These are phyloP conservation scores for Bromus sterilis DNA, from an alignment of 176 grass and related monocot species.

Conservation along the genomic window DNA sequence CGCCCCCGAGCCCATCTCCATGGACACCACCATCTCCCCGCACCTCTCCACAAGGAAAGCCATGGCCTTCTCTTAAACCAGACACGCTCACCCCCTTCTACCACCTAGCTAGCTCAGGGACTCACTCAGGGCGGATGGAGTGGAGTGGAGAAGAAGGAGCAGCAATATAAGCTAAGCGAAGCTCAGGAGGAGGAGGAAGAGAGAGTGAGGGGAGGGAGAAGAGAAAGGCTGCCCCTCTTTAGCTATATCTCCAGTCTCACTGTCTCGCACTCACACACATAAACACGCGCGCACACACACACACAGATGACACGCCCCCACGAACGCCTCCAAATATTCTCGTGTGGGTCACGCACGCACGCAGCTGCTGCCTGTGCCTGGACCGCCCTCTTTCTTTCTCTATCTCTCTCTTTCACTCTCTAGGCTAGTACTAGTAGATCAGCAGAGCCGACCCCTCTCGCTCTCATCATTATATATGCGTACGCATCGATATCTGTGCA, in stretches of 20 bases:
- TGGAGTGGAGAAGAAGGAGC: not conserved
- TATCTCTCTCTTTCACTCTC: constrained; percentile 9
- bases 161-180: constrained; percentile 18
- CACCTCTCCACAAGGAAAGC: constrained; percentile 64
- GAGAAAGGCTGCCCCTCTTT: constrained; percentile 34
- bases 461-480: constrained; percentile 65
- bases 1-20: constrained; percentile 43
- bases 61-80: constrained; percentile 22
- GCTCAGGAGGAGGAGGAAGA: not conserved
- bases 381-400: not conserved
- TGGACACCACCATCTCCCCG: constrained; percentile 66
- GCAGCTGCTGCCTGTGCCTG: constrained; percentile 26
- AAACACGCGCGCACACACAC: not conserved
- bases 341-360: constrained; percentile 30
- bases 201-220: not conserved
- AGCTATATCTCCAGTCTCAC: constrained; percentile 55
- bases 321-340: constrained; percentile 51
- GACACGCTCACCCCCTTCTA: not conserved
- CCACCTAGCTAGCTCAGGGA: not conserved
- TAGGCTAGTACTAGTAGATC: not conserved
- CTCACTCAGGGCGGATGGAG: not conserved
- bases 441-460: constrained; percentile 8
- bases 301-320: constrained; percentile 14
- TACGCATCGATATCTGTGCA: constrained; percentile 43
- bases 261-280: constrained; percentile 56